Conservation (phyloP, 257 asterid species). For the Solanum ahanhuiri region DNA sequence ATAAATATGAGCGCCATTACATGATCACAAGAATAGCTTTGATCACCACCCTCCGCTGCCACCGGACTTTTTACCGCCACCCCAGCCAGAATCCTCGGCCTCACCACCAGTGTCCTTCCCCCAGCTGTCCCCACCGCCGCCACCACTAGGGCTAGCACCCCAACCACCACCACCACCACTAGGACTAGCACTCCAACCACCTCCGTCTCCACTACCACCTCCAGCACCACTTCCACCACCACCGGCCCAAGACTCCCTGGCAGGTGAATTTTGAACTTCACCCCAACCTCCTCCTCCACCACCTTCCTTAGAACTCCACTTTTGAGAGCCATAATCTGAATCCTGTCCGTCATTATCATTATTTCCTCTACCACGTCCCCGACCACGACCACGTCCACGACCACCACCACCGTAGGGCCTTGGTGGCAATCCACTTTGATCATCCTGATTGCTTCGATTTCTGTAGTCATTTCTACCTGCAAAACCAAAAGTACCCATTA, state of each 20-base stretch:
- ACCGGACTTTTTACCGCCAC: slow-evolving; percentile 34
- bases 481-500: not conserved
- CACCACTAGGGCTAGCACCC: not conserved
- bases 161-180: not conserved
- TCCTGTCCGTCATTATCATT: slow-evolving; percentile 26
- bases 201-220: slow-evolving; percentile 7
- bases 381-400: slow-evolving; percentile 34
- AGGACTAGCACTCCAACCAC: slow-evolving; percentile 1
- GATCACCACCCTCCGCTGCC: slow-evolving; percentile 21
- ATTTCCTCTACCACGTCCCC: slow-evolving; percentile 44
- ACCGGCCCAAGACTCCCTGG: slow-evolving; percentile 36
- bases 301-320: slow-evolving; percentile 56
- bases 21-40: not conserved
- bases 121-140: slow-evolving; percentile 24
- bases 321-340: slow-evolving; percentile 37
- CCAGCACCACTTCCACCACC: slow-evolving; percentile 16
- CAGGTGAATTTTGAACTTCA: slow-evolving; percentile 45
- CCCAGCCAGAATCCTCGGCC: slow-evolving; percentile 36
- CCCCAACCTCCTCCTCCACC: slow-evolving; percentile 47
- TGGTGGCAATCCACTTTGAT: slow-evolving; percentile 55
- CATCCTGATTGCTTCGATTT: slow-evolving; percentile 46
- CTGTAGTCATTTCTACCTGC: slow-evolving; percentile 74
- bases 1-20: not conserved
- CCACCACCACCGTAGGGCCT: slow-evolving; percentile 48
- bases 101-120: slow-evolving; percentile 17